Conservation (phyloP, 768 basidiomycete species). For the Auriscalpium microsporum region DNA sequence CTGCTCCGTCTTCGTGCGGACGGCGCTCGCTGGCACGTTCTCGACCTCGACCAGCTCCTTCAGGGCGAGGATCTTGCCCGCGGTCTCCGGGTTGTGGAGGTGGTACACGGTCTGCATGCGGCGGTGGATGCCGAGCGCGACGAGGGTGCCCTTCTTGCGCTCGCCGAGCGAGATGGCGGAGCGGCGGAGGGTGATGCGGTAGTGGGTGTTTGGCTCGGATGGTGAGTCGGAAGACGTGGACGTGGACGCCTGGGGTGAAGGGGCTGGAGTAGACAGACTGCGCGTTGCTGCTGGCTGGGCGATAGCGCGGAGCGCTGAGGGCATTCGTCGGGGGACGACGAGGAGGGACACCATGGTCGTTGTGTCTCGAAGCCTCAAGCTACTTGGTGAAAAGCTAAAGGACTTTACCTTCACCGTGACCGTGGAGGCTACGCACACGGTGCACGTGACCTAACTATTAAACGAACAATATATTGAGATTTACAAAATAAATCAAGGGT, state of each 20-base stretch:
- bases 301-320: not conserved
- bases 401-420: no score
- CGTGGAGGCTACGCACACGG: no score
- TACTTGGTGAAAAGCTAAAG: no score
- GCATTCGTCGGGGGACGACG: not conserved
- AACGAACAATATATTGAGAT: no score
- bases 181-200: conserved; percentile 81
- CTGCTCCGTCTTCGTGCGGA: conserved; percentile 65
- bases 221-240: not conserved
- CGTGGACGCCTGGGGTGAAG: not conserved
- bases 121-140: conserved; percentile 75
- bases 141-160: conserved; percentile 62
- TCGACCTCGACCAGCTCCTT: conserved; percentile 88
- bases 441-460: no score
- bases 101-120: conserved; percentile 84
- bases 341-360: not conserved
- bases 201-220: conserved; percentile 52
- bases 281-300: not conserved
- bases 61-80: conserved; percentile 78
- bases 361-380: not conserved
- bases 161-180: conserved; percentile 79
- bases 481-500: no score
- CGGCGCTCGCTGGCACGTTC: conserved; percentile 65
- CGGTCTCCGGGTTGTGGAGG: conserved; percentile 59
- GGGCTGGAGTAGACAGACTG: not conserved